phyloP scores from a whole-genome alignment of 495 filamentous ascomycete genomes.

The Aspergillus bertholletiae region DNA sequence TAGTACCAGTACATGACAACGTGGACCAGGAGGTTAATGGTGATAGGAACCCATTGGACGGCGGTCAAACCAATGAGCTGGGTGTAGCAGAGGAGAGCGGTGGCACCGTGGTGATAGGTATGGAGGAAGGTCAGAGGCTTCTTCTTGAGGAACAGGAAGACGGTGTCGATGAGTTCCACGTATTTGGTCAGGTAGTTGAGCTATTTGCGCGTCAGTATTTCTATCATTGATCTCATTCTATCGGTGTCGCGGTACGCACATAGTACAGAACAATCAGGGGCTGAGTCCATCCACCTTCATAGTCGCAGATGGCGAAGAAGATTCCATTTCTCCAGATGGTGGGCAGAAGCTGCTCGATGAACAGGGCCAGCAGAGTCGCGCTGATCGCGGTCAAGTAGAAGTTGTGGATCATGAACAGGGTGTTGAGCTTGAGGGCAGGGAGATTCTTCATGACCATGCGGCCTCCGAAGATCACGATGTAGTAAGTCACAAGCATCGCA shows the following conservation, averaged over 20 bases:
- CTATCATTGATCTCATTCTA: background rate
- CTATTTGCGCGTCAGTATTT: constrained; percentile 32
- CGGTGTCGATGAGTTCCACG: constrained; percentile 65
- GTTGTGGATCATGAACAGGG: constrained; percentile 69
- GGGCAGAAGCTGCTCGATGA: constrained; percentile 62
- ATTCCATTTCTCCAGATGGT: constrained; percentile 55
- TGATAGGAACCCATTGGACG: constrained; percentile 66
- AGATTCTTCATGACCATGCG: constrained; percentile 63
- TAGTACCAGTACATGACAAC: constrained; percentile 71
- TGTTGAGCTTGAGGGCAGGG: constrained; percentile 56
- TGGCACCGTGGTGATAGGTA: constrained; percentile 73
- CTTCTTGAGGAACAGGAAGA: constrained; percentile 72
- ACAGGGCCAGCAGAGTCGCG: constrained; percentile 57
- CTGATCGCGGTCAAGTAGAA: constrained; percentile 61
- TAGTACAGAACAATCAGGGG: constrained; percentile 66
- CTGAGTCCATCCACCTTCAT: constrained; percentile 64
- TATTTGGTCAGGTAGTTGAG: constrained; percentile 74
- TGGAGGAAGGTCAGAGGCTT: constrained; percentile 76
- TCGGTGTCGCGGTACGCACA: constrained; percentile 38
- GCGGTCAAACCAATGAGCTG: constrained; percentile 65
- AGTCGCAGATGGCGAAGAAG: constrained; percentile 63
- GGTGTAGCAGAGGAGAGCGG: constrained; percentile 68
- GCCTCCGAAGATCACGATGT: constrained; percentile 63
- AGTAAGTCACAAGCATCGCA: constrained; percentile 58
- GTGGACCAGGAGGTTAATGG: constrained; percentile 65